A percentile compares a stretch with the other conserved stretches of the same genome.
Evolutionary conservation across 768 basidiomycete genomes (phyloP).

Genomic region (Mycena rebaudengoi): DNA sequence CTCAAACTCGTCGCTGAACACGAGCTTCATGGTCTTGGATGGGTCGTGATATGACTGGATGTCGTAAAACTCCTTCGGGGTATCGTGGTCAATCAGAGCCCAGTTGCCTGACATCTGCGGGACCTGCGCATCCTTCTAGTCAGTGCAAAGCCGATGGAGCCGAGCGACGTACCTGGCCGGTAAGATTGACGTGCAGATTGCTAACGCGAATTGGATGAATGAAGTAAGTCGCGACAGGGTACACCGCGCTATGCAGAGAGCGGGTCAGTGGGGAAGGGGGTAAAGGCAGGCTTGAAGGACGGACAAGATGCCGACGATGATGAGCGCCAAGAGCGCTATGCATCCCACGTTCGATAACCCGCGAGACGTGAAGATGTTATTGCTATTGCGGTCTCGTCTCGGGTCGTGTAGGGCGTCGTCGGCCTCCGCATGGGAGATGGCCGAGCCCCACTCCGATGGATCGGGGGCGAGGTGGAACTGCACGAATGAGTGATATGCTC

Average conservation of each 20-base stretch:
- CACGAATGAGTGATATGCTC: not conserved
- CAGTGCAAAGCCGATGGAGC: no score
- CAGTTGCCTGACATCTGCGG: conserved; percentile 43
- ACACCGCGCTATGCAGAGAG: conserved; percentile 79
- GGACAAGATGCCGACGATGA: conserved; percentile 47
- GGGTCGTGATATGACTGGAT: conserved; percentile 47
- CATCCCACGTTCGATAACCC: conserved; percentile 68
- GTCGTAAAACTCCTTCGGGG: conserved; percentile 54
- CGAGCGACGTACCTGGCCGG: no score
- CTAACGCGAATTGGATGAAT: no score
- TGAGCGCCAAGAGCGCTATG: conserved; percentile 43
- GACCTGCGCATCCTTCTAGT: conserved; percentile 10
- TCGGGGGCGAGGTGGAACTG: conserved; percentile 60
- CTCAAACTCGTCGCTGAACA: conserved; percentile 89
- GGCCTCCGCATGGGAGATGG: conserved; percentile 35
- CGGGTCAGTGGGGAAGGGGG: conserved; percentile 53
- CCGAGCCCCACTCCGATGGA: conserved; percentile 55
- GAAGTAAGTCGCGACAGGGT: conserved; percentile 13
- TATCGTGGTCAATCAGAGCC: conserved; percentile 63
- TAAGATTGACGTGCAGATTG: not conserved
- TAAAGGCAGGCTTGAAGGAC: conserved; percentile 56
- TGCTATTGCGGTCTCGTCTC: conserved; percentile 57
- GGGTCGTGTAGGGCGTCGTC: conserved; percentile 76
- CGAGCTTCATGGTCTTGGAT: conserved; percentile 52
- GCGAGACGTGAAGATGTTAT: conserved; percentile 56